Percentiles rank a stretch among this genome's conserved stretches.
These are phyloP conservation scores for Hymenoscyphus fructigenus DNA, from an alignment of 2,329 filamentous ascomycete genomes.

Conservation along the genomic window DNA sequence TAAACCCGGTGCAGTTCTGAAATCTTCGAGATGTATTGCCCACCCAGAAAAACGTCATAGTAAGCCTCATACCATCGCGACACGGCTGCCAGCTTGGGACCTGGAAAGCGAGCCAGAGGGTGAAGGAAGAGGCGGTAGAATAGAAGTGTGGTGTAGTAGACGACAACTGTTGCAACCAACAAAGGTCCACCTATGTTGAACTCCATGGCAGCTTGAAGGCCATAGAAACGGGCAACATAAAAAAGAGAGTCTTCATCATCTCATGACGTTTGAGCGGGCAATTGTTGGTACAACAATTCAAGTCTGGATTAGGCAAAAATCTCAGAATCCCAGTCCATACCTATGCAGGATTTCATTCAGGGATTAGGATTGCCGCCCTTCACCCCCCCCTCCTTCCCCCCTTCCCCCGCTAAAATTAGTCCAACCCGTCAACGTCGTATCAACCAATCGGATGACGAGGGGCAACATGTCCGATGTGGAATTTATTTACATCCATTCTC, in stretches of 20 bases:
- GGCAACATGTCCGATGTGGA: too few relatives aligned
- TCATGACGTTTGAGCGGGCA: too few relatives aligned
- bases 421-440: too few relatives aligned
- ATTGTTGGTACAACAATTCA: too few relatives aligned
- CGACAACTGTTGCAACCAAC: not conserved
- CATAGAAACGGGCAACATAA: too few relatives aligned
- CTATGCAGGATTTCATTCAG: too few relatives aligned
- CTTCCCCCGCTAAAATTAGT: too few relatives aligned
- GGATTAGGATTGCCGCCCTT: too few relatives aligned
- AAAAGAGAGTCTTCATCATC: too few relatives aligned
- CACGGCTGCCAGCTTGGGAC: conserved; percentile 34
- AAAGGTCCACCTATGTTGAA: not conserved
- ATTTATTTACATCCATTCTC: conserved; percentile 1
- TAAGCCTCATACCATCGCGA: conserved; percentile 35
- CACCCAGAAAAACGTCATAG: conserved; percentile 43
- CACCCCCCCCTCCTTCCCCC: too few relatives aligned
- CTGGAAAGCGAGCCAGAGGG: conserved; percentile 33
- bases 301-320: too few relatives aligned
- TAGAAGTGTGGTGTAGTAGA: not conserved
- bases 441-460: too few relatives aligned
- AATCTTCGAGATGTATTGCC: conserved; percentile 44
- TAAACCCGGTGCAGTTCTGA: conserved; percentile 44
- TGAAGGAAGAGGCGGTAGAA: conserved; percentile 20
- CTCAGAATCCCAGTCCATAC: not conserved
- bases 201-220: not conserved